Percentiles rank a stretch among this genome's conserved stretches.
Conservation (phyloP, 257 asterid genomes). For the Paraleonurus japonicus region DNA sequence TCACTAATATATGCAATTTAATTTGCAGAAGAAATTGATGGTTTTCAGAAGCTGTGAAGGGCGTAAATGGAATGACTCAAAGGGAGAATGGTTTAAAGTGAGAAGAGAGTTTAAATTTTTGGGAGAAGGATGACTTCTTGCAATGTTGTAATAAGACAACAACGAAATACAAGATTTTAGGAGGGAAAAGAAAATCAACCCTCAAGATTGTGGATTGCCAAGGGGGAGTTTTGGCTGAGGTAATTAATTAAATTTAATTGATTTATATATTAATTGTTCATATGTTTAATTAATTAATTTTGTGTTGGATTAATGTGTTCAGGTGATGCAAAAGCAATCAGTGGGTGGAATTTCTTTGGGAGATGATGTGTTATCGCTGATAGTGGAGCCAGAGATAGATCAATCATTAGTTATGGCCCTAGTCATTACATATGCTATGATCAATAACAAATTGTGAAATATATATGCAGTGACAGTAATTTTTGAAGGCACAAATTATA, state of each 20-base stretch:
- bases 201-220: slow-evolving; percentile 36
- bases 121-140: slow-evolving; percentile 23
- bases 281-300: no score
- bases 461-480: no score
- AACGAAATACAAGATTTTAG: slow-evolving; percentile 29
- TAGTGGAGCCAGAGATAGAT: slow-evolving; percentile 57
- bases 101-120: slow-evolving; percentile 21
- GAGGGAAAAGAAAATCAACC: slow-evolving; percentile 26
- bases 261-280: no score
- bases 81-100: slow-evolving; percentile 41
- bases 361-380: slow-evolving; percentile 54
- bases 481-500: no score
- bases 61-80: slow-evolving; percentile 24
- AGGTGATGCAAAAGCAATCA: slow-evolving; percentile 54
- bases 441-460: slow-evolving; percentile 40
- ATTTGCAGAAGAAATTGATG: slow-evolving; percentile 26
- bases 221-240: slow-evolving; percentile 46
- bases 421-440: slow-evolving; percentile 53
- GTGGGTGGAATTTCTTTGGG: slow-evolving; percentile 51
- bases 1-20: neutral
- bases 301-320: slow-evolving; percentile 5
- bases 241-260: slow-evolving; percentile 9
- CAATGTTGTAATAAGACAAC: slow-evolving; percentile 21
- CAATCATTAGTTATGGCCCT: slow-evolving; percentile 58
- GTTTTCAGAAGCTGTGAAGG: slow-evolving; percentile 43